phyloP scores from a whole-genome alignment of 257 asterid genomes.

The Fraxinus excelsior region DNA sequence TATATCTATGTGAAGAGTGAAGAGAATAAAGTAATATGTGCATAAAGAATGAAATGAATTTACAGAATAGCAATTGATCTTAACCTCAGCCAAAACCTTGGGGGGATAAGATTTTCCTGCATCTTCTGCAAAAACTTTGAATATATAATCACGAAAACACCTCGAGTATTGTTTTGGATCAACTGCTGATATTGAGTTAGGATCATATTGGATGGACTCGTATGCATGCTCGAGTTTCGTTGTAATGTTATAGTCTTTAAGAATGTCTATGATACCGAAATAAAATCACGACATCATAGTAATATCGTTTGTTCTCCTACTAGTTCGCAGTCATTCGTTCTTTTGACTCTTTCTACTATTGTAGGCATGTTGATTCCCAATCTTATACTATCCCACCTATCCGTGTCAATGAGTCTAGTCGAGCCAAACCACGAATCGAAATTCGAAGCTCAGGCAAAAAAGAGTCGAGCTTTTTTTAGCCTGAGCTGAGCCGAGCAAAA shows the following conservation, averaged over 20 bases:
- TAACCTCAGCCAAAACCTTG: slow-evolving; percentile 13
- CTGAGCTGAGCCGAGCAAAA: too few relatives aligned
- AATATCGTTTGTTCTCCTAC: slow-evolving; percentile 85
- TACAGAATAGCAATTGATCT: neutral
- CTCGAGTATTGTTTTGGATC: slow-evolving; percentile 84
- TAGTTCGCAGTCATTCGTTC: slow-evolving; percentile 56
- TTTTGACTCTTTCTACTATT: slow-evolving; percentile 75
- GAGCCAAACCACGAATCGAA: too few relatives aligned
- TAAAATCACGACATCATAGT: slow-evolving; percentile 79
- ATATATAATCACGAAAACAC: slow-evolving; percentile 85
- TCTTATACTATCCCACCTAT: slow-evolving; percentile 86
- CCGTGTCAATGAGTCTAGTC: too few relatives aligned
- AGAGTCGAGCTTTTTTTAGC: too few relatives aligned
- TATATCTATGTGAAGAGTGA: slow-evolving; percentile 16
- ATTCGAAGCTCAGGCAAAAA: too few relatives aligned
- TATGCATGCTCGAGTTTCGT: slow-evolving; percentile 94
- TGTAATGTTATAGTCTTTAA: slow-evolving; percentile 91
- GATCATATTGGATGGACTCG: slow-evolving; percentile 88
- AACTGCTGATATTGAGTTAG: slow-evolving; percentile 90
- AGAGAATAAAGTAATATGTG: slow-evolving; percentile 26
- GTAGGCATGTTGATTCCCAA: slow-evolving; percentile 94
- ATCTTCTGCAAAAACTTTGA: slow-evolving; percentile 86
- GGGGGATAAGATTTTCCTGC: slow-evolving; percentile 29
- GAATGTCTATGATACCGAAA: slow-evolving; percentile 90
- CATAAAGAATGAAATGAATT: slow-evolving; percentile 22